Percentiles rank a stretch among this genome's conserved stretches.
These are phyloP conservation scores for Termitomyces titanicus DNA, from an alignment of 768 basidiomycete genomes.

Conservation along the genomic window DNA sequence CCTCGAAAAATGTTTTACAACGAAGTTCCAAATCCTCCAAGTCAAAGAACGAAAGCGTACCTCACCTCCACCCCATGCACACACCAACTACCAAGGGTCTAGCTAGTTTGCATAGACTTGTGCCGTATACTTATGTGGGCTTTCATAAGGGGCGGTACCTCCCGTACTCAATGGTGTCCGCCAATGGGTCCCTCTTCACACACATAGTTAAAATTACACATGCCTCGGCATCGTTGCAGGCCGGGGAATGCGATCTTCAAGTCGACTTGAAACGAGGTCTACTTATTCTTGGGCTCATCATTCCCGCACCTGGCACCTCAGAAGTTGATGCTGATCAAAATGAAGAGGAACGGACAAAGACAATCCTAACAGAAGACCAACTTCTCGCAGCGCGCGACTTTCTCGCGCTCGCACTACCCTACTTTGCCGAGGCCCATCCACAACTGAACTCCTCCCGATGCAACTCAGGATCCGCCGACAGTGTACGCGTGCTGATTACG, in stretches of 20 bases:
- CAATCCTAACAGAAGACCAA: constrained; percentile 27
- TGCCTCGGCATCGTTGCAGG: not conserved
- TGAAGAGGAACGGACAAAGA: constrained; percentile 7
- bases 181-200: constrained; percentile 18
- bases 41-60: not conserved
- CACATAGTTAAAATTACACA: constrained; percentile 22
- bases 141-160: constrained; percentile 13
- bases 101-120: constrained; percentile 17
- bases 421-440: constrained; percentile 19
- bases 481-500: constrained; percentile 18
- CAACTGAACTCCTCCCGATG: not conserved
- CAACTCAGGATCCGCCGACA: constrained; percentile 2
- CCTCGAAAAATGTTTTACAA: not conserved
- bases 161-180: constrained; percentile 11
- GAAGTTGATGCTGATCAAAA: not conserved
- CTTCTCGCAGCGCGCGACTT: constrained; percentile 41
- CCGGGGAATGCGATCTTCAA: constrained; percentile 8
- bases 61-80: constrained; percentile 13
- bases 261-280: constrained; percentile 13
- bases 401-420: constrained; percentile 36
- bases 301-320: constrained; percentile 4
- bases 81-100: constrained; percentile 8
- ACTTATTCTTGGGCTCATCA: constrained; percentile 12
- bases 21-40: not conserved
- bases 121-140: constrained; percentile 20